Conservation (phyloP, 2,329 filamentous ascomycete species). For the Botrytis elliptica region DNA sequence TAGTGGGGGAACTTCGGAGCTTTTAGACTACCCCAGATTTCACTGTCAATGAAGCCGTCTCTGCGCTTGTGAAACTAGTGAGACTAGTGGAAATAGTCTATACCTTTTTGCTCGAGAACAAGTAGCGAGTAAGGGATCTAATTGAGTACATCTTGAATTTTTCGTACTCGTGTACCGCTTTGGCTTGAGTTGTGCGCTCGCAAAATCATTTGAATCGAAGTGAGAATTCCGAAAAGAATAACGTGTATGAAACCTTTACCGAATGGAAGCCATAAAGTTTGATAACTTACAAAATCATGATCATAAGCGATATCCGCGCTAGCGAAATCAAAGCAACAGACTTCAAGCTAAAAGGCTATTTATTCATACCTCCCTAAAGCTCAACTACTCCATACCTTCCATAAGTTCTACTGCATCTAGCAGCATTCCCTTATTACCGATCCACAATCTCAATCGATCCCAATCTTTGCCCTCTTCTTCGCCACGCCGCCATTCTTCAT, state of each 20-base stretch:
- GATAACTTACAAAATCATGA: neutral
- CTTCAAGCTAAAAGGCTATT: neutral
- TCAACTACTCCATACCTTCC: conserved; percentile 68
- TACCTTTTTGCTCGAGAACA: neutral
- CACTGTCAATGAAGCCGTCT: neutral
- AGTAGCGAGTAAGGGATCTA: neutral
- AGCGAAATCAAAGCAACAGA: neutral
- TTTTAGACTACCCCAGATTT: neutral
- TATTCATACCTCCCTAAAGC: conserved; percentile 2
- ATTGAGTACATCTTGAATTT: neutral
- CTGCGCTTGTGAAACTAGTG: neutral
- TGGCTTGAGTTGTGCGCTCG: neutral
- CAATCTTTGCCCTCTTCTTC: conserved; percentile 92
- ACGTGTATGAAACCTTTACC: neutral
- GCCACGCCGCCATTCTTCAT: conserved; percentile 73
- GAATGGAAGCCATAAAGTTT: neutral
- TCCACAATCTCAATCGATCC: conserved; percentile 80
- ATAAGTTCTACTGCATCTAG: conserved; percentile 86
- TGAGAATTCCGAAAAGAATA: neutral
- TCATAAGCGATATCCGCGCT: neutral
- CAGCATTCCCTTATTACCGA: conserved; percentile 81
- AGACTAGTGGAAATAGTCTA: neutral
- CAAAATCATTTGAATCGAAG: neutral
- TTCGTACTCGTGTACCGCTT: neutral
- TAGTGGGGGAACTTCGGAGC: neutral